Evolutionary conservation across 2,329 filamentous ascomycete species (phyloP), one percentile per base, ranked within the genome.

Genomic region (Pseudonectria buxi): DNA sequence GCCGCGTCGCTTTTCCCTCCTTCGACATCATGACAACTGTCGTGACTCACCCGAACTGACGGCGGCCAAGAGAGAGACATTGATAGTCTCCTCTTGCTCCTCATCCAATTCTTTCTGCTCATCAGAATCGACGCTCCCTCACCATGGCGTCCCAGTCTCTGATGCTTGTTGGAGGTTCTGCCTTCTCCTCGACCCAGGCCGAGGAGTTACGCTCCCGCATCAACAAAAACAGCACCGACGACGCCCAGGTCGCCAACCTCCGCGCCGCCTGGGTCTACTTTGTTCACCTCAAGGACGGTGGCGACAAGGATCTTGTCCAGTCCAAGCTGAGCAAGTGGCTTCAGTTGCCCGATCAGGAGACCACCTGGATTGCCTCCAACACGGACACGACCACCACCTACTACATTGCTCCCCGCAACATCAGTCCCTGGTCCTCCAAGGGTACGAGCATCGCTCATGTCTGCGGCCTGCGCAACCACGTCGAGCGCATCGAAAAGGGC

Each of bases 401-500:
- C 58, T 83, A 86, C 56, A 71, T 92, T 39, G 77, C 74, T 35
- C 87, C 87, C 12, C 75, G 87, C 46, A 81, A 81, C 51, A 88
- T 90, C 24, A 25, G 6, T 9, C 18, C 18, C 9, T 22, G 18
- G 18, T 22, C 18, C 18, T 22, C 18, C 18, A 22, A 22, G 18
- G 18, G 18, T 22, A 22, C 18, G 5, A 22, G 18, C 18, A 22
- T 22, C 18, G 18, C 18, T 14, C 14, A 14, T 15, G 24, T 27
- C 13, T 26, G 14, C 25, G 12, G 22, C 12, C 24, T 26, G 35
- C 32, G 35, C 34, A 37, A 74, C 28, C 63, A 77, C 35, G 73
- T 83, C 22, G 75, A 81, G 56, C 81, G 90, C 39, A 85, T 96
- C 48, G 92, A 98, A 66, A 78, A 88, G 49, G 92, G 89, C 34